Evolutionary conservation across 2,329 filamentous ascomycete species (phyloP).

Genomic region (Cercospora sojina): DNA sequence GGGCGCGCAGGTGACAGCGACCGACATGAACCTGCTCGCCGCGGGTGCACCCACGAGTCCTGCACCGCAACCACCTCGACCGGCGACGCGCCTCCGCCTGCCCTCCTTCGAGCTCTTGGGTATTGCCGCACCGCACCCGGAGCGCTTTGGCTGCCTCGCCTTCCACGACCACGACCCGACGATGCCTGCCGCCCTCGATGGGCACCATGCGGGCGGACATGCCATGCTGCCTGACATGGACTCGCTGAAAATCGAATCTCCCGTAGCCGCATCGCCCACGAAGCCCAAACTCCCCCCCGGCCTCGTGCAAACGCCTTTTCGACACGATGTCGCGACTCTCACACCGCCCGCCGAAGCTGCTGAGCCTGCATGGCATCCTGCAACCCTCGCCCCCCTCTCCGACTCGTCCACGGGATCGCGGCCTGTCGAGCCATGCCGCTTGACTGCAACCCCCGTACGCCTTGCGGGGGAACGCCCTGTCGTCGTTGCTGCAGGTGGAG

Average conservation of each 20-base stretch:
- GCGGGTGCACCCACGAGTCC: slow-evolving; percentile 26
- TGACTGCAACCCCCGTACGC: background rate
- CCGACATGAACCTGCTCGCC: slow-evolving; percentile 31
- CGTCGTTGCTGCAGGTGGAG: background rate
- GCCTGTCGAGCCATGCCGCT: slow-evolving; percentile 39
- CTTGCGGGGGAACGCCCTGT: background rate
- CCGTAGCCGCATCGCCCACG: background rate
- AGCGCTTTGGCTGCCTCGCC: slow-evolving; percentile 36
- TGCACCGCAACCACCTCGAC: slow-evolving; percentile 17
- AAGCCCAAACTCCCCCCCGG: slow-evolving; percentile 19
- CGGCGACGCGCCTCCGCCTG: slow-evolving; percentile 47
- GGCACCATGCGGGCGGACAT: background rate
- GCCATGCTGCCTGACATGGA: slow-evolving; percentile 12
- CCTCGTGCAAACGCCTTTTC: slow-evolving; percentile 34
- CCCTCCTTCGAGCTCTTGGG: slow-evolving; percentile 56
- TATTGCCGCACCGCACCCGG: slow-evolving; percentile 50
- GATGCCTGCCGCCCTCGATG: background rate
- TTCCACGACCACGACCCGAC: slow-evolving; percentile 23
- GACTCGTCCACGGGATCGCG: slow-evolving; percentile 43
- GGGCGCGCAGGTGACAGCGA: background rate
- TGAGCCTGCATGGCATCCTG: slow-evolving; percentile 41
- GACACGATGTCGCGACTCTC: slow-evolving; percentile 43
- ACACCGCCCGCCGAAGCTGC: slow-evolving; percentile 47
- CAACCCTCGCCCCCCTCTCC: slow-evolving; percentile 39
- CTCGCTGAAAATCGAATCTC: slow-evolving; percentile 6